Percentiles rank a stretch among this genome's conserved stretches.
Conservation (phyloP, 306 rosid genomes). For the Citrullus mucosospermus region DNA sequence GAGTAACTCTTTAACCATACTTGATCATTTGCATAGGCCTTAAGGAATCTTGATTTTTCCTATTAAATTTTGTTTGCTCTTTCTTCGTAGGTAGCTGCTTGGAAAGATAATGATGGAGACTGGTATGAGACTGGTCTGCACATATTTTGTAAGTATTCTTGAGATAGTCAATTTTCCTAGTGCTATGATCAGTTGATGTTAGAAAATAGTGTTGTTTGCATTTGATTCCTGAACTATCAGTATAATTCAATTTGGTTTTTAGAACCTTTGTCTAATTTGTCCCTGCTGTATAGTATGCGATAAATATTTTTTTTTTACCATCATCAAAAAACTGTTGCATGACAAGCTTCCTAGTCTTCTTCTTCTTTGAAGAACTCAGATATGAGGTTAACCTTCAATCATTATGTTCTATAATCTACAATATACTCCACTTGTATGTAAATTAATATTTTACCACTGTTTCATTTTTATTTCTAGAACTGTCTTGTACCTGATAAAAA, state of each 20-base stretch:
- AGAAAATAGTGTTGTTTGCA: background rate
- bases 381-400: background rate
- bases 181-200: background rate
- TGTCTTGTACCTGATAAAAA: background rate
- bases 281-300: background rate
- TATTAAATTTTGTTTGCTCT: slow-evolving; percentile 8
- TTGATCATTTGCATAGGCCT: background rate
- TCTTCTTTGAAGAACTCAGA: background rate
- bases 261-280: background rate
- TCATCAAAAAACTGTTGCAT: background rate
- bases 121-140: slow-evolving; percentile 98
- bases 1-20: background rate
- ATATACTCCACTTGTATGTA: too few relatives aligned
- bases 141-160: slow-evolving; percentile 67
- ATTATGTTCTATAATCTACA: background rate
- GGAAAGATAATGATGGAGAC: slow-evolving; percentile 96
- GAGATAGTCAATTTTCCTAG: background rate
- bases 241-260: background rate
- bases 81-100: slow-evolving; percentile 71
- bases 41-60: background rate
- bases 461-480: background rate
- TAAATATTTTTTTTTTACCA: background rate
- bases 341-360: background rate
- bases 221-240: background rate
- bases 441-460: background rate